Evolutionary conservation across 257 asterid genomes (phyloP), one percentile per base, ranked within the genome.

Genomic region (Primulina tabacum): DNA sequence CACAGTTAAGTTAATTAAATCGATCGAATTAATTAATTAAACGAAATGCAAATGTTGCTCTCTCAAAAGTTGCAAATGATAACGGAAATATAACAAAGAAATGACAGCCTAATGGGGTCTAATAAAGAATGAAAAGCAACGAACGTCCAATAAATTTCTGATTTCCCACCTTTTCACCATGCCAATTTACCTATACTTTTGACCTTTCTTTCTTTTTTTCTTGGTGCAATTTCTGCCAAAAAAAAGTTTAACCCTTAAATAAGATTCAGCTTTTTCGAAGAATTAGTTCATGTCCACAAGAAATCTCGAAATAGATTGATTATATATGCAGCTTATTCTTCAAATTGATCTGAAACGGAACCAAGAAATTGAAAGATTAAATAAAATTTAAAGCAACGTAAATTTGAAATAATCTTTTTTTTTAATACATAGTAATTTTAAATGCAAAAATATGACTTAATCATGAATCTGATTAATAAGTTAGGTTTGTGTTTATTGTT

Each of bases 121-220:
- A 43, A 43, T 43, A 63, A 65, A 56, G 33, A 60, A 68, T 37
- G 64, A 57, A 74, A 73, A 79, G 71, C 52, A 71, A 73, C 80
- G 60, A 73, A 63, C 73, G 76, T 70, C 67, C 10, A 33, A 62
- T 17, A 21, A 8, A 37, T 63, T 38, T 33, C 32, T 56, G 61
- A 73, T 30, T 29, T 69, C 63, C 33, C 66, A 43, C 9, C 60
- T 70, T 78, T 73, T 59, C 29, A 68, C 74, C 67, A 38, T 56
- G 57, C 68, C 71, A 53, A 67, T 62, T 71, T 24, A 79, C 80
- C 80, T 33, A 71, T 61, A 71, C 34, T 52, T 71, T 75, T 71
- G 83, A 67, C 76, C 43, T 75, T 72, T 43, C 40, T 6, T 66
- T 38, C 21, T 24, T 10, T 33, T 8, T 69, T 53, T 57, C 62